A percentile compares a stretch with the other conserved stretches of the same genome.
These are phyloP conservation scores for Cutaneotrichosporon cavernicola DNA, from an alignment of 1,284 basidiomycete species.

Conservation along the genomic window DNA sequence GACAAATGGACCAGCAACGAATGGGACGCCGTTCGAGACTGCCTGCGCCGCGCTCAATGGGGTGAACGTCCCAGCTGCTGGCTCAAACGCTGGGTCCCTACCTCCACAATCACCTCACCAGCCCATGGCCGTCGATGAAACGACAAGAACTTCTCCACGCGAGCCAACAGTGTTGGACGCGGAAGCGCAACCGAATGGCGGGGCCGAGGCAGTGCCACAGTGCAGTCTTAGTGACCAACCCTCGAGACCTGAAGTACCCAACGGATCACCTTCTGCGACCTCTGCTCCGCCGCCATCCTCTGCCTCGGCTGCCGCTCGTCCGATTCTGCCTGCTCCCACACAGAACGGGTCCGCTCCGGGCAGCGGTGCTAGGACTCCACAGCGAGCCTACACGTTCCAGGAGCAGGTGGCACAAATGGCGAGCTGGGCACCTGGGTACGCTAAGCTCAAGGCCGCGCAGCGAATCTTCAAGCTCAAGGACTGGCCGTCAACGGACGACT, in stretches of 20 bases:
- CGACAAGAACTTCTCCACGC: background rate
- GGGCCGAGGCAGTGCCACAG: background rate
- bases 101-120: background rate
- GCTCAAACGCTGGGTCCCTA: background rate
- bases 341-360: background rate
- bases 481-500: slow-evolving; percentile 85
- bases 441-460: slow-evolving; percentile 70
- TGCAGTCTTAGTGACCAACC: background rate
- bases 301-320: background rate
- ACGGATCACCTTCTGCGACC: background rate
- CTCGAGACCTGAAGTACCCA: background rate
- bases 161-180: background rate
- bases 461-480: slow-evolving; percentile 57
- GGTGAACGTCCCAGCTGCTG: background rate
- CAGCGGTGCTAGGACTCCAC: background rate
- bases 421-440: background rate
- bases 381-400: slow-evolving; percentile 31
- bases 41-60: background rate
- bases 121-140: background rate
- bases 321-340: background rate
- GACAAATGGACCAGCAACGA: background rate
- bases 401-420: slow-evolving; percentile 56
- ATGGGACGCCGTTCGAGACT: background rate
- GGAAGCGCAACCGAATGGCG: background rate
- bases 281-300: background rate